Conservation (phyloP, 306 rosid species). For the Citrullus amarus region DNA sequence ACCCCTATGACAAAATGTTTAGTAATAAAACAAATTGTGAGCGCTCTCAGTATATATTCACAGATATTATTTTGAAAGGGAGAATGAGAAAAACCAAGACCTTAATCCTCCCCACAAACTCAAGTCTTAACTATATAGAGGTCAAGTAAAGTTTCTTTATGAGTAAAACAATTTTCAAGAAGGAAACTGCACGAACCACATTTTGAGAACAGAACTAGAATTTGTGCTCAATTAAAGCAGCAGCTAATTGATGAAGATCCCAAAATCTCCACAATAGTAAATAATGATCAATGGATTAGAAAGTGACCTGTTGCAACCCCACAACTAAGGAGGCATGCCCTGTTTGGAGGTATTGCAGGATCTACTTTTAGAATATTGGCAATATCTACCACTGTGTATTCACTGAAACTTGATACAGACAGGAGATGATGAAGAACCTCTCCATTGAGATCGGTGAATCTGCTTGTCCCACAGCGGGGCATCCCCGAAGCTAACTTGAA, state of each 20-base stretch:
- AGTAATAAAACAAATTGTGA: neutral
- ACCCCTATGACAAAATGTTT: neutral
- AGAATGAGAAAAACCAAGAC: neutral
- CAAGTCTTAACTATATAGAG: neutral
- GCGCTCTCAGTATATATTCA: neutral
- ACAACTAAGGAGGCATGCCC: slow-evolving; percentile 57
- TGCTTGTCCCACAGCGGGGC: slow-evolving; percentile 46
- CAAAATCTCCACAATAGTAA: neutral
- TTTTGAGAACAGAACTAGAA: neutral
- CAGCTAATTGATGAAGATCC: neutral
- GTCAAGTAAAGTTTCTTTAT: neutral
- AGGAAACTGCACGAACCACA: neutral
- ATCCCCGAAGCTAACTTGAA: slow-evolving; percentile 45
- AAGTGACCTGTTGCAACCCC: slow-evolving; percentile 67
- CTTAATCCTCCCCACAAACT: neutral
- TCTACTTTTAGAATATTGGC: slow-evolving; percentile 50
- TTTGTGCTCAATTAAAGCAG: neutral
- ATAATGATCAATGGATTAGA: neutral
- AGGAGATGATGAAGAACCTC: slow-evolving; percentile 48
- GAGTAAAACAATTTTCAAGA: neutral
- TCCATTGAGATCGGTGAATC: slow-evolving; percentile 69
- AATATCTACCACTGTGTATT: slow-evolving; percentile 60
- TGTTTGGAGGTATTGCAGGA: slow-evolving; percentile 28
- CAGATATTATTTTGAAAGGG: neutral
- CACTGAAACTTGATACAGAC: slow-evolving; percentile 52